Percentiles rank a stretch among this genome's conserved stretches.
These are phyloP conservation scores for Pythium monospermum DNA, from an alignment of 352 stramenopile genomes.

Conservation along the genomic window DNA sequence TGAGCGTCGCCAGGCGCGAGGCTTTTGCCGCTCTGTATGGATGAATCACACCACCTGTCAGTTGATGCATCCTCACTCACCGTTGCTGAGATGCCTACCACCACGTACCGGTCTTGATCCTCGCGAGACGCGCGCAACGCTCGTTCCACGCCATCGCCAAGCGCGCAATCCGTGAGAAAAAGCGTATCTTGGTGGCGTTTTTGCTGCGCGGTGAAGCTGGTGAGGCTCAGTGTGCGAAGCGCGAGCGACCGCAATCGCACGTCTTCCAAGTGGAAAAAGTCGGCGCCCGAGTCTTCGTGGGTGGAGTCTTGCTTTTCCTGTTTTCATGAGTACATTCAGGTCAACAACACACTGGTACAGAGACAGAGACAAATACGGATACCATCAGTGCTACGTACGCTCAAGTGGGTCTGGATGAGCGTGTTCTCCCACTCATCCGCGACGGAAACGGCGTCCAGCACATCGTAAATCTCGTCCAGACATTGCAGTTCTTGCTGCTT, in stretches of 20 bases:
- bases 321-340: too few relatives aligned
- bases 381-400: too few relatives aligned
- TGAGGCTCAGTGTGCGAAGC: slow-evolving; percentile 15
- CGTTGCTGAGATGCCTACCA: background rate
- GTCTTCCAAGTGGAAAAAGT: slow-evolving; percentile 15
- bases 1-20: slow-evolving; percentile 25
- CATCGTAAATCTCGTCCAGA: slow-evolving; percentile 37
- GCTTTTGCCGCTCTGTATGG: slow-evolving; percentile 12
- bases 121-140: slow-evolving; percentile 5
- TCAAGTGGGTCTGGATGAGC: background rate
- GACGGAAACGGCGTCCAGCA: slow-evolving; percentile 36
- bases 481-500: slow-evolving; percentile 32
- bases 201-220: background rate
- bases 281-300: slow-evolving; percentile 7
- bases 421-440: slow-evolving; percentile 11
- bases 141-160: slow-evolving; percentile 10
- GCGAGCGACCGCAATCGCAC: background rate
- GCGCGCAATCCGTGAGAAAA: slow-evolving; percentile 1
- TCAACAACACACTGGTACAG: too few relatives aligned
- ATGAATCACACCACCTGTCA: too few relatives aligned
- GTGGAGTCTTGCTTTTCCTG: background rate
- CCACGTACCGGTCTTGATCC: slow-evolving; percentile 4
- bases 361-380: too few relatives aligned
- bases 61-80: background rate
- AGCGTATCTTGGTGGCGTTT: background rate